Base-by-base conservation (phyloP, 768 basidiomycete genomes). In the Termitomyces bulborhizus region DNA sequence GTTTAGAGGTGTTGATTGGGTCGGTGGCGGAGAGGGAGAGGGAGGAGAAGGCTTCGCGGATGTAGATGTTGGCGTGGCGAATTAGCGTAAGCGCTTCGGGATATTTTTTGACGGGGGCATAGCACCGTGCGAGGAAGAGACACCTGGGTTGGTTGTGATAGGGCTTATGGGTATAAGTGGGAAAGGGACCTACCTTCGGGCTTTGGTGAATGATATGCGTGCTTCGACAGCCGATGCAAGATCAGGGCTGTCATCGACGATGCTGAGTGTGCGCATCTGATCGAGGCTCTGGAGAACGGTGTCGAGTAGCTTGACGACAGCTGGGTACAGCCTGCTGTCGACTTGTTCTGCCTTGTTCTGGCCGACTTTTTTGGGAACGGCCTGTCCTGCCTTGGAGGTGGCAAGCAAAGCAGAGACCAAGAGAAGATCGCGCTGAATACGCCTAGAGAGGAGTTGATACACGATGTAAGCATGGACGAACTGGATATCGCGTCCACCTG, bases 241-340 rank as follows among this genome's bases (percentile, higher is more conserved):
- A 59, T 93, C 90, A 0, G 91, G 86, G 62, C 84, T 90, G 67
- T 93, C 91, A 63, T 96, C 92, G 13, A 96, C 90, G 39, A 93
- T 81, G 51, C 84, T 89, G 54, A 97, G 74, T 6, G 81, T 81
- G 27, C 89, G 77, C 83, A 96, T 89, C 68, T 93, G 90, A 51
- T 83, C 82, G 44, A 97, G 72, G 63, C 86, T 88, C 71, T 96
- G 93, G 18, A 96, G 69, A 31, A 92, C 79, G 2, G 89, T 86
- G 68, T 97, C 94, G 42, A 92, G 81, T 9, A 91, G 73, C 69
- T 96, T 96, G 67, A 97, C 87, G 7, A 96, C 76, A 0, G 90
- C 93, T 6, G 93, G 92, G 64, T 83, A 90, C n/a, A 88, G 72
- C 49, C 89, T 80, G 24, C 76, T 77, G 59, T 93, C 88, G 4